Base-by-base conservation (phyloP, 2,329 filamentous ascomycete species). In the Pseudocercospora eumusae region DNA sequence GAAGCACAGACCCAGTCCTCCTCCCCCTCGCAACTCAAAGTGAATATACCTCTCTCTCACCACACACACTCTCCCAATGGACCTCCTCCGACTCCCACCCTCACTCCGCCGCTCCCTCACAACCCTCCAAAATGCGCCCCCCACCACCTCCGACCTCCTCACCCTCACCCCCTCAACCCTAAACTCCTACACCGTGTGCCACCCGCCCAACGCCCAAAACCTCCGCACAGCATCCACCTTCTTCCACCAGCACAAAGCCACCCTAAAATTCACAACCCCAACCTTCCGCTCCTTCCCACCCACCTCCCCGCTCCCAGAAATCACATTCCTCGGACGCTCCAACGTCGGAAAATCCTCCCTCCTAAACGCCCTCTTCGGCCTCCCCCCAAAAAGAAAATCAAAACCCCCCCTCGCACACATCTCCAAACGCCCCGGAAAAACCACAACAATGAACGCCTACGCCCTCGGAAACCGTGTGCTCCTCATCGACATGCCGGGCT, bases 401-500 rank as follows among this genome's bases (percentile, higher is more conserved):
- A n/a, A n/a, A n/a, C n/a, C n/a, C n/a, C n/a, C n/a, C n/a, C 73
- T 84, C 13, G 86, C 84, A 60, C 79, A 81, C 69, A 86, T 85
- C 0, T 85, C 82, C 3, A 82, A 81, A 2, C 84, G 83, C 18
- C 85, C 85, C 0, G 88, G 88, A 0, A 79, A 84, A 50, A 90
- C 88, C 5, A 80, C 80, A 63, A 82, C 83, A 18, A 88, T 90
- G 85, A 88, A 89, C 66, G 84, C 85, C 0, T 90, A n/a, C n/a
- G n/a, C n/a, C n/a, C n/a, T n/a, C n/a, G n/a, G n/a, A n/a, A n/a
- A n/a, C n/a, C n/a, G n/a, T n/a, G n/a, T n/a, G n/a, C n/a, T n/a
- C n/a, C n/a, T n/a, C n/a, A n/a, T n/a, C n/a, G n/a, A n/a, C 73
- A 88, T 88, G 83, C 88, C 88, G 0, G 88, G 88, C 0, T 91